Evolutionary conservation across 352 stramenopile genomes (phyloP).

Genomic region (Pythium aquatile): DNA sequence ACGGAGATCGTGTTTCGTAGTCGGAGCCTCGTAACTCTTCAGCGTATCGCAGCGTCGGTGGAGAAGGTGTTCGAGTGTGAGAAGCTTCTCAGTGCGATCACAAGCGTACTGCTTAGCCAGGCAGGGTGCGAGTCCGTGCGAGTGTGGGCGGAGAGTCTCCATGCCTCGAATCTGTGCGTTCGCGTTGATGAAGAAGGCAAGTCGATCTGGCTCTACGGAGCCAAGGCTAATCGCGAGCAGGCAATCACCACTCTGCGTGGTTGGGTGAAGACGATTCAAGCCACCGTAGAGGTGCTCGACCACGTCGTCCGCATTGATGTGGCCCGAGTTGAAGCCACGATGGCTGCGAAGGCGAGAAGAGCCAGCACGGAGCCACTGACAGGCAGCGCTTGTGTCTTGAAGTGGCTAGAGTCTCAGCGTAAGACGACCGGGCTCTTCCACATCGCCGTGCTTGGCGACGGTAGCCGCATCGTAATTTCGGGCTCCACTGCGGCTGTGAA

Average conservation of each 20-base stretch:
- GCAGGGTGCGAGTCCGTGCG: not conserved
- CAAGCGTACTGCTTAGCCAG: not conserved
- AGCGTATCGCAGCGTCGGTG: not conserved
- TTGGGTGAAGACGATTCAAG: not conserved
- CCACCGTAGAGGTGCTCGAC: constrained; percentile 15
- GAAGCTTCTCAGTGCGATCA: not conserved
- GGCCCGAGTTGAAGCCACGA: not conserved
- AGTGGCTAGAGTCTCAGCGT: not conserved
- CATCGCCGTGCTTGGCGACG: not conserved
- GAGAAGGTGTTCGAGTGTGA: not conserved
- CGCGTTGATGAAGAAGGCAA: not conserved
- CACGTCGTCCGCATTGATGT: not conserved
- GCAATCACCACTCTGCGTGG: not conserved
- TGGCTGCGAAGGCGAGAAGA: too few relatives aligned
- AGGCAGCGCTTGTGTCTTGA: not conserved
- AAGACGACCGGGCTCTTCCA: not conserved
- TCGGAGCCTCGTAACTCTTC: not conserved
- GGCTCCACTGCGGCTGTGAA: not conserved
- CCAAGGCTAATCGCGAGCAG: not conserved
- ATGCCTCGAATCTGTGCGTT: not conserved
- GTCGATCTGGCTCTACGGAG: constrained; percentile 22
- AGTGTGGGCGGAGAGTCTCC: not conserved
- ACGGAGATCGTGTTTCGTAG: not conserved
- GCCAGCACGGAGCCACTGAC: not conserved
- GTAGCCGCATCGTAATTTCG: not conserved